Evolutionary conservation across 352 stramenopile species (phyloP).

Genomic region (Phytophthora palmivora): DNA sequence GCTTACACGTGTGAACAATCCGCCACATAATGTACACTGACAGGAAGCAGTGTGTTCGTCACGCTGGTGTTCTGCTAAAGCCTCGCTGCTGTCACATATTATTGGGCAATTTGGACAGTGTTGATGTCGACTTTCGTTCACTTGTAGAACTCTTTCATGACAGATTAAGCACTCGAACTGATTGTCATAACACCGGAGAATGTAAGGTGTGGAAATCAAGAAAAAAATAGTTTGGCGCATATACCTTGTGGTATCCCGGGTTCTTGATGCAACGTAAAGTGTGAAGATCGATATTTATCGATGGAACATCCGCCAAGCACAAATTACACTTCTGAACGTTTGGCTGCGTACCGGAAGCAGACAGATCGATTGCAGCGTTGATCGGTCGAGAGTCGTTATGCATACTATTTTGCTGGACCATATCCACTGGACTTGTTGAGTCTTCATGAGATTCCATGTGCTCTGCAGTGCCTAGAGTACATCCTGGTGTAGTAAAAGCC

Average conservation of each 20-base stretch:
- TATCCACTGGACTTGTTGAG: background rate
- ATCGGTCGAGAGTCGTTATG: background rate
- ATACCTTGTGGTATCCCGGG: constrained; percentile 61
- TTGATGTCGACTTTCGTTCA: constrained; percentile 38
- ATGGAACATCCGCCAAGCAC: constrained; percentile 46
- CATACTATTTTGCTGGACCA: background rate
- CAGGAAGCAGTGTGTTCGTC: constrained; percentile 28
- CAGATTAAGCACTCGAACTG: constrained; percentile 57
- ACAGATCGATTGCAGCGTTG: background rate
- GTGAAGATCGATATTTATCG: constrained; percentile 47
- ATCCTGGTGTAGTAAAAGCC: constrained; percentile 30
- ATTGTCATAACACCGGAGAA: background rate
- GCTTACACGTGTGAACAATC: constrained; percentile 32
- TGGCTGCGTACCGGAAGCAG: background rate
- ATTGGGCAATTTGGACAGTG: constrained; percentile 48
- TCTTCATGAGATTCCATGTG: background rate
- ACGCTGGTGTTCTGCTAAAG: constrained; percentile 23
- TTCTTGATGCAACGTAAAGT: constrained; percentile 53
- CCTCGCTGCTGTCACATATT: constrained; percentile 26
- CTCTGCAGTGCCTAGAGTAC: constrained; percentile 20
- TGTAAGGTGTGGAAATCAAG: background rate
- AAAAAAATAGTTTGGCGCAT: background rate
- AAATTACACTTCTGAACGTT: constrained; percentile 26
- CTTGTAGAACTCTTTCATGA: constrained; percentile 37
- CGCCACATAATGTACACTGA: constrained; percentile 40